Percentiles rank a stretch among this genome's conserved stretches.
These are phyloP conservation scores for Ceratocystis colombiana DNA, from an alignment of 2,329 filamentous ascomycete genomes.

Conservation along the genomic window DNA sequence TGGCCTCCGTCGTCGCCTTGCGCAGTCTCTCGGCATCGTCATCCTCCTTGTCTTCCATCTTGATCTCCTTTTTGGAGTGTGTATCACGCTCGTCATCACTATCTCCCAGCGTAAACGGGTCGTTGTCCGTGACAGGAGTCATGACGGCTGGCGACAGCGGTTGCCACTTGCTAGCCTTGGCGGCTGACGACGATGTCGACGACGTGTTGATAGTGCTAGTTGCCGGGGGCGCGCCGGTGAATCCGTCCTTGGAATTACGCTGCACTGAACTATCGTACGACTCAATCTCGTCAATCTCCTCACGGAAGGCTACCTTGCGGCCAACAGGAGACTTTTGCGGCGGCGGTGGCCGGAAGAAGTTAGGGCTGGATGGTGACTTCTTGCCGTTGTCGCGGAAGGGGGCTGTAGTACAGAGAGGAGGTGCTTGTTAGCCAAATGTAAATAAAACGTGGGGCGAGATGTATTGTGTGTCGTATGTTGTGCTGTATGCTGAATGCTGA, in stretches of 20 bases:
- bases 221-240: conserved; percentile 14
- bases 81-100: conserved; percentile 81
- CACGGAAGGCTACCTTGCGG: conserved; percentile 49
- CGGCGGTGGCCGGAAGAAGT: conserved; percentile 59
- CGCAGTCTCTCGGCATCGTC: conserved; percentile 54
- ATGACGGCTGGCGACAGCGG: conserved; percentile 69
- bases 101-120: conserved; percentile 92
- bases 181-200: conserved; percentile 34
- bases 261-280: conserved; percentile 60
- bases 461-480: background rate
- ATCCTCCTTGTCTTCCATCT: conserved; percentile 45
- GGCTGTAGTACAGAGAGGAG: conserved; percentile 33
- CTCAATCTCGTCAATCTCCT: conserved; percentile 62
- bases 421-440: conserved; percentile 27
- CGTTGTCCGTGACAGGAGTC: conserved; percentile 52
- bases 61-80: conserved; percentile 33
- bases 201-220: conserved; percentile 25
- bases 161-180: conserved; percentile 91
- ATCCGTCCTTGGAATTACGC: conserved; percentile 41
- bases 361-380: conserved; percentile 62
- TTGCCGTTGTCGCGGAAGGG: conserved; percentile 40
- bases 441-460: conserved; percentile 24
- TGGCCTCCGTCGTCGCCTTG: conserved; percentile 53
- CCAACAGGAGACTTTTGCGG: conserved; percentile 44
- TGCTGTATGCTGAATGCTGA: too few species aligned